Conservation (phyloP, 305 asterid species). For the Solanum chacoense region DNA sequence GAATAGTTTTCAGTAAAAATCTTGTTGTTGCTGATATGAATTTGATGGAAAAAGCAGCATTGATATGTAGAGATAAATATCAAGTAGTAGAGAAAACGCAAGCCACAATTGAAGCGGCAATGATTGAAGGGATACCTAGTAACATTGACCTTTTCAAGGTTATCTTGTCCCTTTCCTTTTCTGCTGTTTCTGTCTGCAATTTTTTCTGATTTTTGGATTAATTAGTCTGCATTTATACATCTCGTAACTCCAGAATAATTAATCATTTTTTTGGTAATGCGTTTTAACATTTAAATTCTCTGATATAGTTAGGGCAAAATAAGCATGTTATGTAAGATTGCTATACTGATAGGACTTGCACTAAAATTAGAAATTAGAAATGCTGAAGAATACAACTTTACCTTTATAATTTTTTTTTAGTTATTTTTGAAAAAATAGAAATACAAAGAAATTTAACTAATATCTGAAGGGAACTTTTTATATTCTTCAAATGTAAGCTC, state of each 20-base stretch:
- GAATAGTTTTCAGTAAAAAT: constrained; percentile 66
- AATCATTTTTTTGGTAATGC: neutral
- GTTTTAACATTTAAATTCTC: neutral
- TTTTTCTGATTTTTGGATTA: neutral
- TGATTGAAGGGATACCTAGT: constrained; percentile 94
- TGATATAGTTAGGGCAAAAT: neutral
- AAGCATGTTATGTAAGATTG: neutral
- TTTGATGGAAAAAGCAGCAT: constrained; percentile 70
- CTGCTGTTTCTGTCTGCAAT: neutral
- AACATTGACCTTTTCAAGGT: constrained; percentile 96
- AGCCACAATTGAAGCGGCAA: constrained; percentile 93
- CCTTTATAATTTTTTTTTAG: too few relatives aligned
- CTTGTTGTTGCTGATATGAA: constrained; percentile 60
- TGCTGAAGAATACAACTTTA: too few relatives aligned
- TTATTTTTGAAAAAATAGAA: neutral
- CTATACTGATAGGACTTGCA: neutral
- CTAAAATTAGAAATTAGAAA: neutral
- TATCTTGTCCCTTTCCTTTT: constrained; percentile 7
- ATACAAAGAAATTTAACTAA: neutral
- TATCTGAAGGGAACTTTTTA: neutral
- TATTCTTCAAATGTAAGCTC: neutral
- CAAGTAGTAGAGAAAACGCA: constrained; percentile 80
- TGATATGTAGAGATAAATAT: constrained; percentile 57
- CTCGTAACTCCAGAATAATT: neutral
- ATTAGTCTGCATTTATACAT: neutral